Conservation (phyloP, 345 rosid species). For the Hirschfeldia incana region DNA sequence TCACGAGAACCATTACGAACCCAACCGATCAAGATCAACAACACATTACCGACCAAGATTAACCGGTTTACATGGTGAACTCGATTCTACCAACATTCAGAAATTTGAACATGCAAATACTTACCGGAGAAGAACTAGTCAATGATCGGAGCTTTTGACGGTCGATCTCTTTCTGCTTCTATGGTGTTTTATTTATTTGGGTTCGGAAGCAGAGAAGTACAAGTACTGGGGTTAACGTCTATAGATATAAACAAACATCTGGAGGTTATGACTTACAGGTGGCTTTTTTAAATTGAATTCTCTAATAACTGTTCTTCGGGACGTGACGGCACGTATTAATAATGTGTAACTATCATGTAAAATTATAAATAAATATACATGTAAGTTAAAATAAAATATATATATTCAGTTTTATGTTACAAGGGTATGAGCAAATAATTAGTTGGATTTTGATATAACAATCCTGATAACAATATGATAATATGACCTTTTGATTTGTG, state of each 20-base stretch:
- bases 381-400: not conserved
- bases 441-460: not conserved
- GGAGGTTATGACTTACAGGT: conserved; percentile 22
- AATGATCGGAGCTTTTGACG: too few relatives aligned
- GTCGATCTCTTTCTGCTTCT: conserved; percentile 18
- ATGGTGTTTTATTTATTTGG: conserved; percentile 4
- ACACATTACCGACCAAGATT: conserved; percentile 9
- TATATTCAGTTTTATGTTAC: not conserved
- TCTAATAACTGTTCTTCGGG: conserved; percentile 3
- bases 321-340: conserved; percentile 43
- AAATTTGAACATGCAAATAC: conserved; percentile 22
- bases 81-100: not conserved
- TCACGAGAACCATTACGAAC: not conserved
- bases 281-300: not conserved
- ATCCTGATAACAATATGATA: not conserved
- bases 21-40: conserved; percentile 20
- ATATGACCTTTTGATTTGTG: not conserved
- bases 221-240: conserved; percentile 30
- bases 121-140: not conserved
- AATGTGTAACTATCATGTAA: not conserved
- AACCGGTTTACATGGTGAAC: not conserved
- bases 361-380: not conserved
- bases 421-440: not conserved
- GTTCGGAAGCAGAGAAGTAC: conserved; percentile 27
- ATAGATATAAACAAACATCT: conserved; percentile 25